Evolutionary conservation across 2,329 filamentous ascomycete genomes (phyloP), one percentile per base, ranked within the genome.

Genomic region (Clarireedia homoeocarpa): DNA sequence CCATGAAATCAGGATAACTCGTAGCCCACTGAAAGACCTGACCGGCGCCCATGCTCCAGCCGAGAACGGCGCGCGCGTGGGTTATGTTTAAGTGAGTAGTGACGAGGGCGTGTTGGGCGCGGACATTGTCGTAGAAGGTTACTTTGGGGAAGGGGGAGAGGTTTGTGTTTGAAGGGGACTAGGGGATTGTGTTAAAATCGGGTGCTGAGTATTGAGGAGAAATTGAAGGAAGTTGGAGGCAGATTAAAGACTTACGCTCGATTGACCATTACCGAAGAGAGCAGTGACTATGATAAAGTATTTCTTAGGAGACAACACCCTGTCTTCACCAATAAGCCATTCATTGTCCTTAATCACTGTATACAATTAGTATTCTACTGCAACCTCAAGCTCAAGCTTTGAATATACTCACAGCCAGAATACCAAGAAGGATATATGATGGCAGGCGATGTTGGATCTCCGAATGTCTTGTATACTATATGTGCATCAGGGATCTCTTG

Each of bases 341-440:
- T 86, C 77, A 58, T 91, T 91, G 65, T 88, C 84, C 2, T 77
- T 73, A 59, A 91, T 88, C 2, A 71, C 74, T 53, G 70, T 27
- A n/a, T 9, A 14, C 20, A 42, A 47, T n/a, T 10, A 42, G 63
- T 40, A 62, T 30, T 9, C 14, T 44, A 23, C 14, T 12, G 12
- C 5, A 44, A 24, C 9, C 23, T 9, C 9, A 9, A 44, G 40
- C n/a, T 42, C 34, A 36, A 1, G 10, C 45, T 14, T 12, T 7
- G 10, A 24, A 12, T 15, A n/a, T 23, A 70, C 75, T 51, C 67
- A 80, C 77, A 62, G 58, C 84, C 84, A 15, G 82, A 84, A 68
- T 84, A 91, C 88, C 88, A 91, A 2, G 83, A 84, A 2, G 88
- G 88, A 65, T 91, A 91, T 59, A 91, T 79, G 57, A 91, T 80